Evolutionary conservation across 306 rosid species (phyloP), one percentile per base, ranked within the genome.

Genomic region (Acmispon strigosus): DNA sequence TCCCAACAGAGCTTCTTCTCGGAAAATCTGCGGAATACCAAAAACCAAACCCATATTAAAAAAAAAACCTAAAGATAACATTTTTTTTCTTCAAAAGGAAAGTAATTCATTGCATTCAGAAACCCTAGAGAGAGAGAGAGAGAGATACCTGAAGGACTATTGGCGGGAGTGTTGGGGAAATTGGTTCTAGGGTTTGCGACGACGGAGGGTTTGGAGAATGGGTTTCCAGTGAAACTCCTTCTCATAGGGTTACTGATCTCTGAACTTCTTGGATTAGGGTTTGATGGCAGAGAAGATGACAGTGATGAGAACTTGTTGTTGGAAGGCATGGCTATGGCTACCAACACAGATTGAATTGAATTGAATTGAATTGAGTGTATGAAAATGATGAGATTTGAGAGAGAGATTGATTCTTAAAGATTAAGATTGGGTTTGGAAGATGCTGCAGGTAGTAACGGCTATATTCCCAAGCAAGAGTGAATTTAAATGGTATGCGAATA

Each of bases 211-310:
- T 86, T 92, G 32, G 79, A 1, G 43, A 89, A 89, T 0, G 95
- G 90, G 73, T 82, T 92, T 18, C 95, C 96, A 2, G 76, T 61
- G 85, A 92, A 85, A 84, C 96, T 92, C 65, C 87, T 84, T 57
- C 92, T 72, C 56, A 86, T 34, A 16, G 95, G 81, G 55, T 88
- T 78, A 20, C 53, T 60, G 41, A 74, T 64, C 74, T 92, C 98
- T 0, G 92, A 89, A 70, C 54, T 89, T 88, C 96, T 80, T 14
- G 86, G 41, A 79, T 27, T 86, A 14, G 86, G 88, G 77, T 75
- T 85, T 15, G 87, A 56, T 6, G 74, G 56, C 51, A 55, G 17
- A 49, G 83, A 70, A 14, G 86, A 70, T 8, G 95, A 50, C 4
- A 82, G 39, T 67, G 86, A 45, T 5, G 83, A 47, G 8, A 32